Evolutionary conservation across 1,284 basidiomycete species (phyloP).

Genomic region (Tausonia pullulans): DNA sequence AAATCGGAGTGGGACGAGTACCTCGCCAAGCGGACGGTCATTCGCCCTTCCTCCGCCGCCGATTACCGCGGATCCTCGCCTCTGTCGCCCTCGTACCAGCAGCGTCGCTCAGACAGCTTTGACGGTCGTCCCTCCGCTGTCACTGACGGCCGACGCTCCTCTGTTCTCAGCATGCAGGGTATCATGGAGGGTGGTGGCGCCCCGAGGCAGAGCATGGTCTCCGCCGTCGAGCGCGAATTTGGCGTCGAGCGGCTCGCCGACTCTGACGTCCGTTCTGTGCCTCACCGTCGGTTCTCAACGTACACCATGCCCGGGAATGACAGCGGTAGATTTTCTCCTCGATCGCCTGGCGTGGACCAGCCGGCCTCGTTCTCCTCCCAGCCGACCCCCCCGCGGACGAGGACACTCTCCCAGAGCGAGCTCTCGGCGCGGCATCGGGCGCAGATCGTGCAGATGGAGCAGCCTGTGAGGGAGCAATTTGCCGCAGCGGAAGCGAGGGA

Average conservation of each 20-base stretch:
- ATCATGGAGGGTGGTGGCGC: slow-evolving; percentile 1
- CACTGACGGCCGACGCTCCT: no score
- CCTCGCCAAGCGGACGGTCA: slow-evolving; percentile 2
- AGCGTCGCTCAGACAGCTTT: no score
- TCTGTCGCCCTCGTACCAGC: no score
- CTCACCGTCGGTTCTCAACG: not conserved
- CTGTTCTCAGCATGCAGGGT: not conserved
- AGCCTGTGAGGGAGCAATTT: slow-evolving; percentile 27
- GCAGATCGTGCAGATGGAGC: slow-evolving; percentile 29
- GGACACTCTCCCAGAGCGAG: slow-evolving; percentile 32
- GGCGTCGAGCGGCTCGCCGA: no score
- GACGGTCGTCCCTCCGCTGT: no score
- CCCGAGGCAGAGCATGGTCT: no score
- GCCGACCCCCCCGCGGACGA: slow-evolving; percentile 9
- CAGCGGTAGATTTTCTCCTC: not conserved
- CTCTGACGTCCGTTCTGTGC: no score
- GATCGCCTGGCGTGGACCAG: no score
- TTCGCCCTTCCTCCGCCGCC: not conserved
- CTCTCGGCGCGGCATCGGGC: slow-evolving; percentile 31
- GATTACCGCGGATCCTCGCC: no score
- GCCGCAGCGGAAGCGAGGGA: slow-evolving; percentile 24
- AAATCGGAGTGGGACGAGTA: slow-evolving; percentile 6
- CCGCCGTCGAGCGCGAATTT: not conserved
- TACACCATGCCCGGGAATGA: not conserved
- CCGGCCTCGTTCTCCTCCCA: not conserved